Evolutionary conservation across 345 rosid genomes (phyloP).

Genomic region (Syzygium grande): DNA sequence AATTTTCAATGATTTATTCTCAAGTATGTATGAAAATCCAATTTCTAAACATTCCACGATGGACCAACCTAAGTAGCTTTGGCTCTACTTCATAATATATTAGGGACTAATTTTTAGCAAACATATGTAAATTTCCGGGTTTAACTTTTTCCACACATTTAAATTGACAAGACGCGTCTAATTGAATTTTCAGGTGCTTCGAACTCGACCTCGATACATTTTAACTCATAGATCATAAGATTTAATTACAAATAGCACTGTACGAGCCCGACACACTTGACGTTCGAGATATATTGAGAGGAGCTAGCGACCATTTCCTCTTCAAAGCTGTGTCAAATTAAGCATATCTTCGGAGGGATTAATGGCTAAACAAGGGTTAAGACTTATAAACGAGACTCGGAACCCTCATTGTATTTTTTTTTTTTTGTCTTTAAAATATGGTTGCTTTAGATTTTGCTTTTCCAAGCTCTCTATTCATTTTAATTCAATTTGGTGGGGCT

Average conservation of each 20-base stretch:
- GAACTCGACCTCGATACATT: no score
- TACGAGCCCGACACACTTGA: not conserved
- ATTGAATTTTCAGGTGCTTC: not conserved
- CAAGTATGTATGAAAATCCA: not conserved
- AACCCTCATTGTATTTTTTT: not conserved
- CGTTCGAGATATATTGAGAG: not conserved
- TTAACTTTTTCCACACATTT: not conserved
- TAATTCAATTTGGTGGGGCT: not conserved
- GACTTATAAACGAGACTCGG: not conserved
- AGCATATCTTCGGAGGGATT: not conserved
- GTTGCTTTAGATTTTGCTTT: not conserved
- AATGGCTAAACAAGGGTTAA: not conserved
- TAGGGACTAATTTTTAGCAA: not conserved
- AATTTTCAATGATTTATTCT: not conserved
- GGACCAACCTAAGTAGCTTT: not conserved
- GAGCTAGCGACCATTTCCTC: not conserved
- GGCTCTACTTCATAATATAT: not conserved
- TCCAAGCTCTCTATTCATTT: not conserved
- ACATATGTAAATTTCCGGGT: not conserved
- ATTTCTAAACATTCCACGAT: not conserved
- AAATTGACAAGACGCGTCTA: not conserved
- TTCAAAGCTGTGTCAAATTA: not conserved
- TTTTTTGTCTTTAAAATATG: not conserved
- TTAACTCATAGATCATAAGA: not conserved
- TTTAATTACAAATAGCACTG: not conserved